A percentile compares a stretch with the other conserved stretches of the same genome.
These are phyloP conservation scores for Rhizopogon roseolus DNA, from an alignment of 768 basidiomycete species.

Conservation along the genomic window DNA sequence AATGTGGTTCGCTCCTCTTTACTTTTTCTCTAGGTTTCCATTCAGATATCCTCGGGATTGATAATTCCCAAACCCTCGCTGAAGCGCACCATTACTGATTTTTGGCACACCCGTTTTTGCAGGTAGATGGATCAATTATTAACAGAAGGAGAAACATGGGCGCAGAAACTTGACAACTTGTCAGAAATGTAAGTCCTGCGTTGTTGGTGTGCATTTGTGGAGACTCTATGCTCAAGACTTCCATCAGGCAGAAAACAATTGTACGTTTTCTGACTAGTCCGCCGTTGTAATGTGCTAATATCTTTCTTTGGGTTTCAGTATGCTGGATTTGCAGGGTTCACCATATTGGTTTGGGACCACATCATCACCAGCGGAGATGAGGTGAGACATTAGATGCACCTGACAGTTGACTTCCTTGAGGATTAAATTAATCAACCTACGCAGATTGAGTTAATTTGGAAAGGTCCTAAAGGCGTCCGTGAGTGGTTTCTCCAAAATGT, in stretches of 20 bases:
- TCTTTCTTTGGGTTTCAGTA: slow-evolving; percentile 26
- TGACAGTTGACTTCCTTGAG: neutral
- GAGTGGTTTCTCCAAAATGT: slow-evolving; percentile 29
- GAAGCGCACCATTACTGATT: neutral
- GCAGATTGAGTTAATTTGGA: slow-evolving; percentile 30
- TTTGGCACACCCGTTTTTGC: neutral
- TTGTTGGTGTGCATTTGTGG: neutral
- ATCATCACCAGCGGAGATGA: slow-evolving; percentile 27
- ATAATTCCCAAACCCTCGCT: too few relatives aligned
- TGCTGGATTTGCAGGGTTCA: slow-evolving; percentile 45
- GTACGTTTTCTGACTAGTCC: neutral
- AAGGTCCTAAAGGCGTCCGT: slow-evolving; percentile 21
- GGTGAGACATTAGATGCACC: slow-evolving; percentile 10
- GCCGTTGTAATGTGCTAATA: neutral
- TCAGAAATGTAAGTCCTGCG: neutral
- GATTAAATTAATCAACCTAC: neutral
- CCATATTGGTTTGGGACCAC: slow-evolving; percentile 41
- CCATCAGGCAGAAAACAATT: neutral
- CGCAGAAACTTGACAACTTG: too few relatives aligned
- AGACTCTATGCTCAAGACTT: neutral
- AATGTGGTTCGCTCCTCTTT: neutral
- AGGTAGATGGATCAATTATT: neutral
- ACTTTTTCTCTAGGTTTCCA: too few relatives aligned
- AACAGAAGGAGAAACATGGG: too few relatives aligned
- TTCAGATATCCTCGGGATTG: neutral